Conservation (phyloP, 495 filamentous ascomycete species). For the Xylaria flabelliformis region DNA sequence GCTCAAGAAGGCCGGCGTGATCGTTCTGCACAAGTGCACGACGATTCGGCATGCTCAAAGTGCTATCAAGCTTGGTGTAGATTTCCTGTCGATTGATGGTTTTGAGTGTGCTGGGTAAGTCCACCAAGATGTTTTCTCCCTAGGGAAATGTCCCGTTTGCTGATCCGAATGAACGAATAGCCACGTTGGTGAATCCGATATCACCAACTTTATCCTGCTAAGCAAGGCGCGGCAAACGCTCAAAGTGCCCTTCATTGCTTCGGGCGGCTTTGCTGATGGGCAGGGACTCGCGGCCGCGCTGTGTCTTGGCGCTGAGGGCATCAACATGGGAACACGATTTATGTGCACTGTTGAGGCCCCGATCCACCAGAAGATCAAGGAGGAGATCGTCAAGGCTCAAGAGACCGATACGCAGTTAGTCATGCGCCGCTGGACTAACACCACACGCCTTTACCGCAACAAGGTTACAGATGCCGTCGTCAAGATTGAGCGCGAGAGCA, state of each 20-base stretch:
- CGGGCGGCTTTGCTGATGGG: conserved; percentile 93
- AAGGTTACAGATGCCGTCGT: conserved; percentile 81
- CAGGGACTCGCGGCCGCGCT: conserved; percentile 94
- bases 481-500: conserved; percentile 84
- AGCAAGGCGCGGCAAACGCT: conserved; percentile 84
- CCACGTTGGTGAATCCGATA: conserved; percentile 89
- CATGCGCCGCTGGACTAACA: conserved; percentile 92
- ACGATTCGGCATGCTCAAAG: conserved; percentile 92
- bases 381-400: conserved; percentile 84
- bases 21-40: conserved; percentile 96
- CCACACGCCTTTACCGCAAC: conserved; percentile 84
- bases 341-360: conserved; percentile 93
- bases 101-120: conserved; percentile 95
- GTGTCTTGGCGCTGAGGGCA: conserved; percentile 87
- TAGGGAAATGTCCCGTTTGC: not conserved
- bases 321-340: conserved; percentile 96
- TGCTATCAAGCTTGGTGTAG: conserved; percentile 92
- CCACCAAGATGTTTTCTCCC: not conserved
- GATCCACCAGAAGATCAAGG: conserved; percentile 91
- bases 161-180: conserved; percentile 37
- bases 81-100: conserved; percentile 95
- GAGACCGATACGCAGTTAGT: conserved; percentile 93
- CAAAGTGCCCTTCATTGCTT: conserved; percentile 90
- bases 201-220: conserved; percentile 96
- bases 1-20: conserved; percentile 79